Evolutionary conservation across 73 alveolate species (phyloP).

Genomic region (Paramecium caudatum): DNA sequence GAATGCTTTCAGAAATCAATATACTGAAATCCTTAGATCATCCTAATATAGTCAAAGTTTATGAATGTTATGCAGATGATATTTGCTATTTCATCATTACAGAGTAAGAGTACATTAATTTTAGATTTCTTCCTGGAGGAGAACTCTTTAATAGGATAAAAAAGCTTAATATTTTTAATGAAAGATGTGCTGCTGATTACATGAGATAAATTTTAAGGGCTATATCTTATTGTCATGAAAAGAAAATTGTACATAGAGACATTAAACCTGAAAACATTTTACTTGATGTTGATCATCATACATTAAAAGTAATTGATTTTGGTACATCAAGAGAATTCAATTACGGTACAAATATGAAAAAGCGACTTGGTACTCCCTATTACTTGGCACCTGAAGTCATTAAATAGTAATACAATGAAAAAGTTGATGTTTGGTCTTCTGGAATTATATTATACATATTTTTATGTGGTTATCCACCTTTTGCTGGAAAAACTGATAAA

Average conservation of each 20-base stretch:
- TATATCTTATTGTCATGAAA: constrained; percentile 84
- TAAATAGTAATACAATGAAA: constrained; percentile 82
- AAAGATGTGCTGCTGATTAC: constrained; percentile 83
- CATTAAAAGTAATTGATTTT: constrained; percentile 90
- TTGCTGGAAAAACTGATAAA: constrained; percentile 83
- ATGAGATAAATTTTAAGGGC: constrained; percentile 84
- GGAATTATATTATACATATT: constrained; percentile 94
- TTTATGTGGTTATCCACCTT: constrained; percentile 89
- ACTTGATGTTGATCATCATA: constrained; percentile 74
- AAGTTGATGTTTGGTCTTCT: constrained; percentile 92
- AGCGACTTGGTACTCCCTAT: constrained; percentile 90
- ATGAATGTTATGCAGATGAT: constrained; percentile 75
- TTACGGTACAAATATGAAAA: constrained; percentile 72
- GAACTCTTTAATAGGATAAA: constrained; percentile 86
- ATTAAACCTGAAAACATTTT: constrained; percentile 89
- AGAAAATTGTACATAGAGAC: constrained; percentile 85
- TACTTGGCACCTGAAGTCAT: constrained; percentile 93
- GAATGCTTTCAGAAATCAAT: constrained; percentile 57
- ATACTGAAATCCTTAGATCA: constrained; percentile 72
- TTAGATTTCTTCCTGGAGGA: constrained; percentile 79
- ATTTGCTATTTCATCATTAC: constrained; percentile 70
- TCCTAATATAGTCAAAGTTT: constrained; percentile 80
- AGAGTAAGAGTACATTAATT: constrained; percentile 38
- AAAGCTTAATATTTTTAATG: constrained; percentile 72
- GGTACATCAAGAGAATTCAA: constrained; percentile 91